Base-by-base conservation (phyloP, 176 grass and related monocot species). In the Aegilops longissima region DNA sequence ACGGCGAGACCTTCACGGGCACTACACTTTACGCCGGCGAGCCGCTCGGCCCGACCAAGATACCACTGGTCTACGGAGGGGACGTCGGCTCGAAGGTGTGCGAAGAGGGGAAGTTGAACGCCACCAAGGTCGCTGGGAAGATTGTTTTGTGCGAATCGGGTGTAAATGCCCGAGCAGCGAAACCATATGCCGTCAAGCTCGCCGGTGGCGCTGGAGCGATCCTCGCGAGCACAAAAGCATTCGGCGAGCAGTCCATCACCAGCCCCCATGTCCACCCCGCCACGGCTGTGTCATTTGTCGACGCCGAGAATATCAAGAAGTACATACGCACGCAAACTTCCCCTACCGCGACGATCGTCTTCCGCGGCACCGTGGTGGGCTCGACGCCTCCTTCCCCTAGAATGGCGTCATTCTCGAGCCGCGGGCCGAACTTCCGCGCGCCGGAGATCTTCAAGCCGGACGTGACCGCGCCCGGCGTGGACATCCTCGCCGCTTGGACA, bases 381-480 rank as follows among this genome's bases (percentile, higher is more conserved):
- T 8, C n/a, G 1, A 87, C 86, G 0, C 92, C 92, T 0, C 36
- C 89, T 12, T 89, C 84, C 9, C 87, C 88, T 1, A 70, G 80
- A 79, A 85, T 90, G 11, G 85, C 85, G 1, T 14, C 88, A 11
- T 90, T 90, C 80, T 93, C 91, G 4, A 88, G 88, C 77, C 81
- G 88, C 12, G 91, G 88, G 3, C 91, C 91, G 0, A 93, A 87
- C 33, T 67, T 23, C 70, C 12, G 81, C 4, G 87, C 61, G 2
- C 76, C 81, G 5, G 76, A 84, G 61, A 90, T 93, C 39, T 81
- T 93, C 63, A 93, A 93, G 82, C 91, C 91, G 2, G 84, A 93
- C 45, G 76, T 90, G 5, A 93, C 85, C 9, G 85, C 91, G 51
- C 91, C 85, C 1, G 88, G 88, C 2, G 85, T 93, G 76, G 78